Evolutionary conservation across 2,329 filamentous ascomycete species (phyloP).

Genomic region (Aspergillus chevalieri): DNA sequence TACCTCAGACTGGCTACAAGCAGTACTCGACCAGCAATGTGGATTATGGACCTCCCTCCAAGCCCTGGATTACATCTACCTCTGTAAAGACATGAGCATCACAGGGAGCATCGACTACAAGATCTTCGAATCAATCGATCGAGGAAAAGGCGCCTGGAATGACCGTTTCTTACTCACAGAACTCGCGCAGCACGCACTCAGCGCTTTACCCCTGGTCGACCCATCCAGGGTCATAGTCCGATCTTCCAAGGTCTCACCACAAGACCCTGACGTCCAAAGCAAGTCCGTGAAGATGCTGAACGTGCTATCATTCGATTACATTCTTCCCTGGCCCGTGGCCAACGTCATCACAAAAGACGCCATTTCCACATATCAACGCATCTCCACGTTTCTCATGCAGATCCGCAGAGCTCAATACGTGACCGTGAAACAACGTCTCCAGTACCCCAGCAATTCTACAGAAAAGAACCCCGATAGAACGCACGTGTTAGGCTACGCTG

Average conservation of each 20-base stretch:
- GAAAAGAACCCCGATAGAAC: conserved; percentile 37
- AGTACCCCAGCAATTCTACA: conserved; percentile 15
- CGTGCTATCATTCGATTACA: conserved; percentile 61
- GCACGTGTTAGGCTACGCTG: conserved; percentile 32
- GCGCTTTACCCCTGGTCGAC: conserved; percentile 48
- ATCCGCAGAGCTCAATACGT: conserved; percentile 63
- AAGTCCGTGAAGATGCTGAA: conserved; percentile 59
- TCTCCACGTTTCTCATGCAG: conserved; percentile 74
- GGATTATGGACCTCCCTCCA: conserved; percentile 60
- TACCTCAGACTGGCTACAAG: conserved; percentile 60
- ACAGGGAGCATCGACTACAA: conserved; percentile 60
- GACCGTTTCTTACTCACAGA: conserved; percentile 78
- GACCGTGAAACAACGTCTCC: conserved; percentile 50
- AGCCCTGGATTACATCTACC: conserved; percentile 65
- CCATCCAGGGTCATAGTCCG: conserved; percentile 57
- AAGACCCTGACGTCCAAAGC: conserved; percentile 41
- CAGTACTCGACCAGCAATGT: conserved; percentile 62
- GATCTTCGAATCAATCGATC: conserved; percentile 71
- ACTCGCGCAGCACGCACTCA: conserved; percentile 66
- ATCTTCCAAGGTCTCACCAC: conserved; percentile 36
- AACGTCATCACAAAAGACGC: conserved; percentile 67
- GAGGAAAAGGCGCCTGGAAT: conserved; percentile 58
- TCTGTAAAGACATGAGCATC: conserved; percentile 67
- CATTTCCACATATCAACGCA: conserved; percentile 60
- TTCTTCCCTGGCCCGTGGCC: conserved; percentile 57